Conservation (phyloP, 2,329 filamentous ascomycete species). For the Claviceps capensis region DNA sequence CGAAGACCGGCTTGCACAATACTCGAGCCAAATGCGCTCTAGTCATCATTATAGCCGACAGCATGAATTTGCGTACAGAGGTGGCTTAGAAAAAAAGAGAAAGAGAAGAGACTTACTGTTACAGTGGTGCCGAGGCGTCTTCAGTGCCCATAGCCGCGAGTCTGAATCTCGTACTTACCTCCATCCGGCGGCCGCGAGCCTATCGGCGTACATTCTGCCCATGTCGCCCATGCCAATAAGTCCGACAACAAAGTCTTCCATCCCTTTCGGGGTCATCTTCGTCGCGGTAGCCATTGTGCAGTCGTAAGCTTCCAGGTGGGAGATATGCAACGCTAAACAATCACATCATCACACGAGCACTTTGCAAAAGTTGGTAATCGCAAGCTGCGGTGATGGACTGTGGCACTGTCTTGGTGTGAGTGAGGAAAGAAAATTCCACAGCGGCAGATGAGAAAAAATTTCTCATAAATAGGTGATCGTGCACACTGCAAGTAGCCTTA, state of each 20-base stretch:
- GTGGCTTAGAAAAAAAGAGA: too few species aligned
- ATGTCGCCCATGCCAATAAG: constrained; percentile 99
- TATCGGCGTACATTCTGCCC: constrained; percentile 95
- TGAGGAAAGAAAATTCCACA: too few species aligned
- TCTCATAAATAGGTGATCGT: not conserved
- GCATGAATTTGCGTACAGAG: not conserved
- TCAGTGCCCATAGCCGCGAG: not conserved
- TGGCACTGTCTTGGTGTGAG: not conserved
- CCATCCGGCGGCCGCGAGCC: constrained; percentile 85
- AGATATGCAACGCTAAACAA: constrained; percentile 8
- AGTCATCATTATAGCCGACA: constrained; percentile 70
- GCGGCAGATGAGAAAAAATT: not conserved
- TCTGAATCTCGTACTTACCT: constrained; percentile 44
- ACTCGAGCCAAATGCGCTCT: constrained; percentile 99
- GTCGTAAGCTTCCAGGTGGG: constrained; percentile 11
- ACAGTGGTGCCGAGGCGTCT: not conserved
- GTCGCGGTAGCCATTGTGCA: constrained; percentile 15
- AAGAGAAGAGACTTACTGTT: not conserved
- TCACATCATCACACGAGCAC: constrained; percentile 13
- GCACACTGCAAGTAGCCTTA: not conserved
- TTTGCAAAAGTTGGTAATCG: not conserved
- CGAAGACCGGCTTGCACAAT: constrained; percentile 53
- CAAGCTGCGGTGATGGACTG: not conserved
- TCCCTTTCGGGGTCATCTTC: constrained; percentile 24
- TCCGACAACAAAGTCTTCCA: constrained; percentile 67